Percentiles rank a stretch among this genome's conserved stretches.
phyloP scores from a whole-genome alignment of 345 rosid genomes.

The Brassica napus region DNA sequence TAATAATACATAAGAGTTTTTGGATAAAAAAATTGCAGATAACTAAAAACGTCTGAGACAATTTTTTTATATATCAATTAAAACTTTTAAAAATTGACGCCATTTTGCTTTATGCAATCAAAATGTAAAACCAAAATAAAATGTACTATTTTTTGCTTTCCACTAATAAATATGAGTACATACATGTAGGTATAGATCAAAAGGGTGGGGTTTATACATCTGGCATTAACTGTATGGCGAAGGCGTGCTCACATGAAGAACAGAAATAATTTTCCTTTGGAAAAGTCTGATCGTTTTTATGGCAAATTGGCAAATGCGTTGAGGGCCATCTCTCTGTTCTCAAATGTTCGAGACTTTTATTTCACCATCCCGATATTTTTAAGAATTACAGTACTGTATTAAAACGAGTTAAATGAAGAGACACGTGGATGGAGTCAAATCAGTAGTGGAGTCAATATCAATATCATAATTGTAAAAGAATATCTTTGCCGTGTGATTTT shows the following conservation, averaged over 20 bases:
- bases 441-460: conserved; percentile 40
- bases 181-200: neutral
- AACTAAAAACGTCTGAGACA: too few relatives aligned
- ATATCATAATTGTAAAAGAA: conserved; percentile 36
- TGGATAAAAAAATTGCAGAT: too few relatives aligned
- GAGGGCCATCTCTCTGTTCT: conserved; percentile 11
- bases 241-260: conserved; percentile 39
- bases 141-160: neutral
- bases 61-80: too few relatives aligned
- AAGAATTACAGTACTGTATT: neutral
- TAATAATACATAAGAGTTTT: neutral
- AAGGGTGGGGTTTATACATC: conserved; percentile 21
- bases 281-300: neutral
- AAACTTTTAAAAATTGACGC: neutral
- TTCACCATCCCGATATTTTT: conserved; percentile 7
- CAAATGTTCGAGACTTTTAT: conserved; percentile 22
- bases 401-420: neutral
- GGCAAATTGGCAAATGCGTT: conserved; percentile 2
- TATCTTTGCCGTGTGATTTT: conserved; percentile 45
- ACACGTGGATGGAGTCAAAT: conserved; percentile 34
- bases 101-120: neutral
- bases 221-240: conserved; percentile 14
- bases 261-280: neutral
- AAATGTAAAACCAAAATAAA: neutral
- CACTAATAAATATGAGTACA: conserved; percentile 11